These are phyloP conservation scores for Aspergillus sp. DNA, from an alignment of 2,329 filamentous ascomycete genomes.

Conservation along the genomic window DNA sequence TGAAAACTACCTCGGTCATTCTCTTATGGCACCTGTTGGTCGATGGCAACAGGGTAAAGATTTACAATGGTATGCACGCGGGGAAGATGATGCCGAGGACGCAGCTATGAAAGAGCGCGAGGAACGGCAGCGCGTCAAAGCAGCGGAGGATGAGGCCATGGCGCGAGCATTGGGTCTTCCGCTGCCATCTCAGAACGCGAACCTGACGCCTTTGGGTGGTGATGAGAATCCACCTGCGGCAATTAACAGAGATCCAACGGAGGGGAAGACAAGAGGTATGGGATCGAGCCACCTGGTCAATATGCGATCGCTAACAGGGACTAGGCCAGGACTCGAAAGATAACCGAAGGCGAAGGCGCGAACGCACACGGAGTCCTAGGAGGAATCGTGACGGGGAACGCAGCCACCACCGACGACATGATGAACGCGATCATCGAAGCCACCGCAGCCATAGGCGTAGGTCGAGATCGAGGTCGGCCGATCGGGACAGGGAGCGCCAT, in stretches of 20 bases:
- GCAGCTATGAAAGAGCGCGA: slow-evolving; percentile 59
- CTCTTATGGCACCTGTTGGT: slow-evolving; percentile 85
- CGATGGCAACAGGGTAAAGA: slow-evolving; percentile 83
- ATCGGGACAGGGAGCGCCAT: slow-evolving; percentile 15
- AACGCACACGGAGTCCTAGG: slow-evolving; percentile 34
- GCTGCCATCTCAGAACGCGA: slow-evolving; percentile 65
- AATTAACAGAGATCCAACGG: background rate
- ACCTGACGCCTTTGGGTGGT: slow-evolving; percentile 59
- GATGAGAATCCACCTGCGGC: background rate
- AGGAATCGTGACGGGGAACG: slow-evolving; percentile 37
- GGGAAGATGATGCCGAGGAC: slow-evolving; percentile 52
- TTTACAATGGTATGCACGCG: slow-evolving; percentile 64
- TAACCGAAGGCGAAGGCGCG: slow-evolving; percentile 28
- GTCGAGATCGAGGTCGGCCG: slow-evolving; percentile 29
- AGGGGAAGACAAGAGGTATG: slow-evolving; percentile 22
- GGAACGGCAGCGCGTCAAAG: slow-evolving; percentile 79
- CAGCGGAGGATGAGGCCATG: slow-evolving; percentile 90
- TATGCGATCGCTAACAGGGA: slow-evolving; percentile 19
- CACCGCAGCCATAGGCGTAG: slow-evolving; percentile 35
- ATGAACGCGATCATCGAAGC: slow-evolving; percentile 33
- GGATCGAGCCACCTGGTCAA: slow-evolving; percentile 30
- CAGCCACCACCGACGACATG: slow-evolving; percentile 42
- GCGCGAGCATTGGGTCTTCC: slow-evolving; percentile 79
- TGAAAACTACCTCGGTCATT: slow-evolving; percentile 89
- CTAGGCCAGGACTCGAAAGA: slow-evolving; percentile 21